Evolutionary conservation across 1,139 yeast species (phyloP).

Genomic region (Zhuliangozyma blackwelliae): DNA sequence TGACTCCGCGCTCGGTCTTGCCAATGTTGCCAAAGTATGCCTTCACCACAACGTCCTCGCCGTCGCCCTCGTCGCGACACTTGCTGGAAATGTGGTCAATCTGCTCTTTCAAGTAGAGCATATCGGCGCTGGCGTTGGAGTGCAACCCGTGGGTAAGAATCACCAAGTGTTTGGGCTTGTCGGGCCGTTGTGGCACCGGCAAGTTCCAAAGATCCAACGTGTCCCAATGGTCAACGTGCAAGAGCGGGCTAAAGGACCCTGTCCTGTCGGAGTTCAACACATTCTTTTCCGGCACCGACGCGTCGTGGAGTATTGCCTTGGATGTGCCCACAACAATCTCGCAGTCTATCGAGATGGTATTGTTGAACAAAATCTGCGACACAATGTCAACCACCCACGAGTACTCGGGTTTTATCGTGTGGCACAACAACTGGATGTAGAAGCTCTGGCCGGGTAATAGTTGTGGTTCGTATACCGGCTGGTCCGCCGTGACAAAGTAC

Average conservation of each 20-base stretch:
- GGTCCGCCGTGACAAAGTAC: conserved; percentile 63
- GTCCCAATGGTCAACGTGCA: conserved; percentile 48
- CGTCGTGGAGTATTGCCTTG: conserved; percentile 39
- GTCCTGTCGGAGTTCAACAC: conserved; percentile 26
- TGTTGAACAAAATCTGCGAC: conserved; percentile 77
- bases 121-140: conserved; percentile 83
- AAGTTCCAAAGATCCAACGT: conserved; percentile 74
- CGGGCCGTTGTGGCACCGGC: conserved; percentile 38
- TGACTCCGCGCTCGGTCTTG: conserved; percentile 86
- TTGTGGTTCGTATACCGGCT: conserved; percentile 67
- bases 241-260: conserved; percentile 23
- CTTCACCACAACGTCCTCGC: conserved; percentile 64
- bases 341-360: conserved; percentile 64
- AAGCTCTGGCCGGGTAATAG: conserved; percentile 58
- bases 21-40: conserved; percentile 85
- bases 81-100: conserved; percentile 48
- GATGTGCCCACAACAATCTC: conserved; percentile 61
- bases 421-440: conserved; percentile 42
- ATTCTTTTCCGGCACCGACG: conserved; percentile 23
- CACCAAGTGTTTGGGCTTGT: conserved; percentile 64
- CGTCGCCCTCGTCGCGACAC: conserved; percentile 25
- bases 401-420: conserved; percentile 37
- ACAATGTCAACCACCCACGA: conserved; percentile 84
- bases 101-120: conserved; percentile 80
- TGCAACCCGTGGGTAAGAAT: conserved; percentile 88